Evolutionary conservation across 768 basidiomycete species (phyloP).

Genomic region (Galerina sulciceps): DNA sequence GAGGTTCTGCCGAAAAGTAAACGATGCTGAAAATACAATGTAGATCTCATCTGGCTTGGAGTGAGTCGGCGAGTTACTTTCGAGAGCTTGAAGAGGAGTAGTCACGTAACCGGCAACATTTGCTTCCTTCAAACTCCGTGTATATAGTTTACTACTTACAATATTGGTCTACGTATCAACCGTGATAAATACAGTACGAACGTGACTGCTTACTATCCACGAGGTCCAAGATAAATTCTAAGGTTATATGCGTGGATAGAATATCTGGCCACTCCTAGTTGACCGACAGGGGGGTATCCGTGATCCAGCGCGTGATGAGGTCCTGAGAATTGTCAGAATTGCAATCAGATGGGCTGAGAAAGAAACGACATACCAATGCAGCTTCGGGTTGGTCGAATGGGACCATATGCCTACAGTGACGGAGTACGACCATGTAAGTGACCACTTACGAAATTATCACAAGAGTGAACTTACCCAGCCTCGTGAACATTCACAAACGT

Average conservation of each 20-base stretch:
- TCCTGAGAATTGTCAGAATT: slow-evolving; percentile 21
- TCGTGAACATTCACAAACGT: slow-evolving; percentile 80
- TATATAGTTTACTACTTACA: neutral
- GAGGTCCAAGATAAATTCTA: neutral
- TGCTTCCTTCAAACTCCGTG: neutral
- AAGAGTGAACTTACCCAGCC: slow-evolving; percentile 66
- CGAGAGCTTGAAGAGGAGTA: neutral
- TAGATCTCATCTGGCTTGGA: no score
- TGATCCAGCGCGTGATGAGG: slow-evolving; percentile 59
- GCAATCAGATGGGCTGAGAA: neutral
- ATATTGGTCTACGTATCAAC: neutral
- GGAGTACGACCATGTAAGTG: slow-evolving; percentile 1
- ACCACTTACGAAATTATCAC: slow-evolving; percentile 2
- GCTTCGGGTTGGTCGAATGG: slow-evolving; percentile 91
- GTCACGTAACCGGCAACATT: neutral
- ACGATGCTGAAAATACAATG: no score
- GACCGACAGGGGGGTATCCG: slow-evolving; percentile 48
- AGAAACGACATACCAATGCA: slow-evolving; percentile 58
- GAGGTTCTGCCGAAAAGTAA: no score
- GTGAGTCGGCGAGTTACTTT: neutral
- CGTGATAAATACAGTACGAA: neutral
- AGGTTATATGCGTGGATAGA: neutral
- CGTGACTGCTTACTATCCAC: neutral
- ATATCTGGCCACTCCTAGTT: neutral
- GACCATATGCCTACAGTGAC: slow-evolving; percentile 74